These are phyloP conservation scores for Stygiomarasmius scandens DNA, from an alignment of 1,284 basidiomycete species.

Conservation along the genomic window DNA sequence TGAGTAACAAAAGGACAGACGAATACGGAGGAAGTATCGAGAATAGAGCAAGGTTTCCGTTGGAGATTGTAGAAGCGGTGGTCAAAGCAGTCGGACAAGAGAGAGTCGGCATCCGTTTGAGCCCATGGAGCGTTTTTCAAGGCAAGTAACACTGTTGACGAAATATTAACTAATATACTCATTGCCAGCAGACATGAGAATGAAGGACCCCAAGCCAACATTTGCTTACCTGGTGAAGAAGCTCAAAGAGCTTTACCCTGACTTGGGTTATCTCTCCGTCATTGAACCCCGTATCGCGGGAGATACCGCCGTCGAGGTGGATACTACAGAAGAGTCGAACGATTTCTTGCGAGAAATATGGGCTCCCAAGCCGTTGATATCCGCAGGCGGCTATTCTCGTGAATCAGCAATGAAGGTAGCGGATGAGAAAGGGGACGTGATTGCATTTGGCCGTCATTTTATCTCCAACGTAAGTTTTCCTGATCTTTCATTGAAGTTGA, in stretches of 20 bases:
- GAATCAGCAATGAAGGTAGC: constrained; percentile 23
- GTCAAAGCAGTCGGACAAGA: constrained; percentile 33
- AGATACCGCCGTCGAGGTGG: neutral
- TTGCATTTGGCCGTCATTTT: constrained; percentile 49
- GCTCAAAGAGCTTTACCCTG: constrained; percentile 6
- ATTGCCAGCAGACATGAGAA: constrained; percentile 11
- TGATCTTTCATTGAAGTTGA: neutral
- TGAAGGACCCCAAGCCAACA: constrained; percentile 9
- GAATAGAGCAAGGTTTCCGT: constrained; percentile 46
- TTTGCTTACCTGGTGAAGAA: constrained; percentile 8
- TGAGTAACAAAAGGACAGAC: constrained; percentile 49
- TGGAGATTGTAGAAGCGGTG: constrained; percentile 41
- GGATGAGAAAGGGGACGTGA: constrained; percentile 32
- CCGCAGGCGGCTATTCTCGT: constrained; percentile 35
- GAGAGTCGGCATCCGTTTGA: constrained; percentile 47
- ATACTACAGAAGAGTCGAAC: constrained; percentile 22
- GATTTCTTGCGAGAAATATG: constrained; percentile 29
- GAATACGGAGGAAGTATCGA: constrained; percentile 50
- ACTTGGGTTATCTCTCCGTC: constrained; percentile 8
- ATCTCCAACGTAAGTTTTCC: constrained; percentile 41
- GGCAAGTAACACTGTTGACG: constrained; percentile 20
- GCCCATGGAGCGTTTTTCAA: constrained; percentile 34
- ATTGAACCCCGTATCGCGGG: constrained; percentile 10
- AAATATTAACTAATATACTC: neutral
- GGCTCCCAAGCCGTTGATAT: constrained; percentile 29